Percentiles rank a stretch among this genome's conserved stretches.
These are phyloP conservation scores for Penicillium sp. DNA, from an alignment of 2,329 filamentous ascomycete genomes.

Conservation along the genomic window DNA sequence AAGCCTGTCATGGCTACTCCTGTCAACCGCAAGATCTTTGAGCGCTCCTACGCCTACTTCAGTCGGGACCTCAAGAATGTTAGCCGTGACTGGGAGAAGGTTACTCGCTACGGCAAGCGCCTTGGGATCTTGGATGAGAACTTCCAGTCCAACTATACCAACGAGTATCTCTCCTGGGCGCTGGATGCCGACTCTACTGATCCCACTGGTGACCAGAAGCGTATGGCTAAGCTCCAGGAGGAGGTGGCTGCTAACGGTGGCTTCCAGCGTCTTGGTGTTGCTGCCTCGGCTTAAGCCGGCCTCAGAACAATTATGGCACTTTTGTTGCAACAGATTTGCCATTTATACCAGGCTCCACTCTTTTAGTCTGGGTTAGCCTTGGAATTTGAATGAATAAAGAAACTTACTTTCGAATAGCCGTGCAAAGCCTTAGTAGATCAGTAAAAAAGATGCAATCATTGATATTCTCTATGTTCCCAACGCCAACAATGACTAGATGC, in stretches of 20 bases:
- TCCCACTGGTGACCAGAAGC: conserved; percentile 71
- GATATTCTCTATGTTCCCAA: background rate
- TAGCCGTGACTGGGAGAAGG: conserved; percentile 71
- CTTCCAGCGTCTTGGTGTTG: conserved; percentile 44
- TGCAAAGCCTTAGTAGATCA: background rate
- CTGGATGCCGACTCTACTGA: conserved; percentile 65
- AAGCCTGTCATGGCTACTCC: conserved; percentile 68
- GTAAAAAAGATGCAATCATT: background rate
- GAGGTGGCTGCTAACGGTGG: conserved; percentile 65
- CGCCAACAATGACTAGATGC: background rate
- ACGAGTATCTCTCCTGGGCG: conserved; percentile 66
- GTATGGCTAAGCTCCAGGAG: conserved; percentile 68
- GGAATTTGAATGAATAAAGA: conserved; percentile 1
- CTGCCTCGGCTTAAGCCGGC: conserved; percentile 24
- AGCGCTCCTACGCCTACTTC: conserved; percentile 76
- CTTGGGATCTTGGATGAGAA: conserved; percentile 63
- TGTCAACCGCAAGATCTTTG: conserved; percentile 76
- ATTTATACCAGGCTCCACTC: background rate
- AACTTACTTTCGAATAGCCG: background rate
- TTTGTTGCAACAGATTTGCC: background rate
- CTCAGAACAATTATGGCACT: background rate
- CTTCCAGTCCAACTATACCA: conserved; percentile 74
- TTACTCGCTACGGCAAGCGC: conserved; percentile 73
- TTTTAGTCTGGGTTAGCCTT: conserved; percentile 2
- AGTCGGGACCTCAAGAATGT: conserved; percentile 74